Percentiles rank a stretch among this genome's conserved stretches.
Conservation (phyloP, 495 filamentous ascomycete species). For the Schizothecium vesticola region DNA sequence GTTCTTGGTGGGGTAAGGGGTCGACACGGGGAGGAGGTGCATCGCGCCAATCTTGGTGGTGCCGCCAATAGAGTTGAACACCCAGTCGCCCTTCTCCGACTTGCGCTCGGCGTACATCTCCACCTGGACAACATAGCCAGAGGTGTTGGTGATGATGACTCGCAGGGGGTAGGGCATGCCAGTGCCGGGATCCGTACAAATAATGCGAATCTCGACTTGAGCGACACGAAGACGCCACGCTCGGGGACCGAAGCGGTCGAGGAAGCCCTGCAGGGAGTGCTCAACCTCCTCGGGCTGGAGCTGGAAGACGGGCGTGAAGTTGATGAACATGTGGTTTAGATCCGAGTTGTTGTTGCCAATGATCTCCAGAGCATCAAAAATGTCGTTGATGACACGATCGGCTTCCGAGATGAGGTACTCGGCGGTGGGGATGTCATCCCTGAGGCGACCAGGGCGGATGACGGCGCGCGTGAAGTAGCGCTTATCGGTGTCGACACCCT, state of each 20-base stretch:
- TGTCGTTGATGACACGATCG: conserved; percentile 93
- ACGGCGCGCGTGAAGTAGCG: conserved; percentile 96
- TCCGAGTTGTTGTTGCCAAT: conserved; percentile 99
- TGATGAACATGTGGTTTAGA: conserved; percentile 99
- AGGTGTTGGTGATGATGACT: conserved; percentile 97
- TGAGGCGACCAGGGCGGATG: conserved; percentile 83
- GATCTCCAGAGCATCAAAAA: conserved; percentile 94
- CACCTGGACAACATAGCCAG: conserved; percentile 96
- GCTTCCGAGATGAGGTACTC: conserved; percentile 98
- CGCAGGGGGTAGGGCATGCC: conserved; percentile 87
- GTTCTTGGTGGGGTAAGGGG: conserved; percentile 96
- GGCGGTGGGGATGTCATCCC: conserved; percentile 93
- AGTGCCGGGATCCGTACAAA: conserved; percentile 84
- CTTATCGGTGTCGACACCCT: conserved; percentile 90
- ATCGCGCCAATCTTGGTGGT: conserved; percentile 92
- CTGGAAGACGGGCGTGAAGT: conserved; percentile 94
- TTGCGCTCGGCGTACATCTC: conserved; percentile 97
- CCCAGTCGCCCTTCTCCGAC: conserved; percentile 93
- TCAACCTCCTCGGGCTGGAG: conserved; percentile 86
- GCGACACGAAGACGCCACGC: conserved; percentile 96
- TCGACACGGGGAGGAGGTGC: conserved; percentile 84
- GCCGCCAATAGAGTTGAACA: conserved; percentile 96
- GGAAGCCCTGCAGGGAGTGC: conserved; percentile 87
- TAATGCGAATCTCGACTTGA: conserved; percentile 95
- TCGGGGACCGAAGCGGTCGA: conserved; percentile 92